Base-by-base conservation (phyloP, 306 rosid species). In the Cicer pinnatifidum region DNA sequence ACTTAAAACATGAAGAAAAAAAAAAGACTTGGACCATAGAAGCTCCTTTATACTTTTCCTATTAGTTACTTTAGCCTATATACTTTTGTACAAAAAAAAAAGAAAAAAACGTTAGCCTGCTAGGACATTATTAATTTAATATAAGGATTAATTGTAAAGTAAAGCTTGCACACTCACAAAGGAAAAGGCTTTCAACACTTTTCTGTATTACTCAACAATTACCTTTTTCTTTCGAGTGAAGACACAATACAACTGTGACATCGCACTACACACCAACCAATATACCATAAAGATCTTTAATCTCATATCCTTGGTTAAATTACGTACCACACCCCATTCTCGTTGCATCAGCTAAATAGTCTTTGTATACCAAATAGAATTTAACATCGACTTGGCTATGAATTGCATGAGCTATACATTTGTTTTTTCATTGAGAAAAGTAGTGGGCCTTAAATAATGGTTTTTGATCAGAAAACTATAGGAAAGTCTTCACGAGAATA, bases 191-290 rank as follows among this genome's bases (percentile, higher is more conserved):
- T 76, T 48, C 9, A 64, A 43, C 63, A 72, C 73, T 76, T 76
- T 72, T 58, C 46, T 44, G 60, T 50, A 28, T 51, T 71, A 37
- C 39, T 52, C 19, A 75, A 83, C 48, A 28, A 58, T 70, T 44
- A 23, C 61, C 37, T 73, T 83, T 80, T 51, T 56, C 33, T 28
- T 28, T 28, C 11, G 79, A 69, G 44, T 72, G 84, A 80, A 63
- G 87, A 84, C 84, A 57, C 43, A 61, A 61, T 15, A 80, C 87
- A 80, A 80, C 84, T 76, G 78, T 68, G 84, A 59, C 79, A 71
- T 61, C 84, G 82, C 84, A 83, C 82, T 83, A 67, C 77, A 63
- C 79, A 64, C 33, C 33, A 28, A 28, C 33, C 33, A 28, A 28
- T 56, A 19, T 44, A 63, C 35, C 50, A 64, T 64, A 3, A 28